Base-by-base conservation (phyloP, 345 rosid genomes). In the Brassica rapa region DNA sequence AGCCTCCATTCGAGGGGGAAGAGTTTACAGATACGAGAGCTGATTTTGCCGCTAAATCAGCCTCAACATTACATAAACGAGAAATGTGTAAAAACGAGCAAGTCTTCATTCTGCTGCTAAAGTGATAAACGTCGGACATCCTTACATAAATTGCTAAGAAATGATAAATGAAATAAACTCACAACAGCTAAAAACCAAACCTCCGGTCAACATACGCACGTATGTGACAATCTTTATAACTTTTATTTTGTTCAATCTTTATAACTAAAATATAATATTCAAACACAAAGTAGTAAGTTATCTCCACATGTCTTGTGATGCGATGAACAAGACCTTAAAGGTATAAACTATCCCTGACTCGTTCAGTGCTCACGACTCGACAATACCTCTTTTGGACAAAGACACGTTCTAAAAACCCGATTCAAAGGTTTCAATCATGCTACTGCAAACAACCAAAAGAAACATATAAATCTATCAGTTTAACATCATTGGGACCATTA, bases 391-490 rank as follows among this genome's bases (percentile, higher is more conserved):
- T 74, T 53, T 21, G 71, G 79, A 62, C 79, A 80, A 37, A 25
- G 82, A 80, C 79, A 68, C 75, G 71, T 69, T 53, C 30, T 27
- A 69, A 51, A 62, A 69, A 14, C 71, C 75, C 71, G 75, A 74
- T 62, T 80, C 82, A 74, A 74, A 80, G 79, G 71, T 69, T 69
- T 80, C 71, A 68, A 73, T 80, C 66, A 69, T 70, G 53, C 66
- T 49, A 67, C 66, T 49, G 60, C 71, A 73, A 74, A 63, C 65
- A 78, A 80, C 74, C 75, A 67, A 80, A 74, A 74, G 57, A 69
- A 62, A 74, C 82, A 80, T 80, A 63, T 51, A 74, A 80, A 74
- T 74, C 75, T 74, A 80, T 80, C 78, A 73, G 78, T 73, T 74
- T 32, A 62, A 74, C 67, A 80, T 74, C 53, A 61, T 46, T 62